Percentiles rank a stretch among this genome's conserved stretches.
These are phyloP conservation scores for Salvia hispanica DNA, from an alignment of 257 asterid genomes.

Conservation along the genomic window DNA sequence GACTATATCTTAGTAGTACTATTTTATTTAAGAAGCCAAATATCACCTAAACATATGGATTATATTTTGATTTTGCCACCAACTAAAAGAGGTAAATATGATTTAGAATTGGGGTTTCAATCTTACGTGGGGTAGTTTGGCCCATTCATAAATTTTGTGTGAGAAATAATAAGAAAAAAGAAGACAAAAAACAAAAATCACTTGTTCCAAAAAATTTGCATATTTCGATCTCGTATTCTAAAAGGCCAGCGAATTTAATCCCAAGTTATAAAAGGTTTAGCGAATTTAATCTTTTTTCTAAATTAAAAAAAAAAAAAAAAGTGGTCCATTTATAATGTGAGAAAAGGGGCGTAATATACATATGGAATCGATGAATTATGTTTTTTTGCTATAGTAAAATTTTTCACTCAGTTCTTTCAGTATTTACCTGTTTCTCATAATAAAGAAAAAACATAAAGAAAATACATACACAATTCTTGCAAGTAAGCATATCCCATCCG, in stretches of 20 bases:
- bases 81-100: neutral
- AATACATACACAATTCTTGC: conserved; percentile 22
- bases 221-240: too few species aligned
- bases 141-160: too few species aligned
- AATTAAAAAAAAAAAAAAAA: neutral
- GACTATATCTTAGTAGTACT: too few species aligned
- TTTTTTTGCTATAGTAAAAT: conserved; percentile 21
- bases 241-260: too few species aligned
- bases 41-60: neutral
- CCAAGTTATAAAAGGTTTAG: too few species aligned
- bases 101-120: too few species aligned
- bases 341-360: conserved; percentile 14
- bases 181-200: too few species aligned
- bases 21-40: neutral
- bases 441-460: neutral
- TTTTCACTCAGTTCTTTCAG: conserved; percentile 10
- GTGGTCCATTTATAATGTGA: neutral
- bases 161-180: too few species aligned
- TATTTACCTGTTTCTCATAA: conserved; percentile 2
- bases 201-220: too few species aligned
- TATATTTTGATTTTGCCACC: neutral
- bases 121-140: too few species aligned
- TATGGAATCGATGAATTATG: neutral
- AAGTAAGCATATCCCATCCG: neutral
- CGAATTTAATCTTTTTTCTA: too few species aligned